These are phyloP conservation scores for Fusarium xyrophilum DNA, from an alignment of 2,329 filamentous ascomycete genomes.

Conservation along the genomic window DNA sequence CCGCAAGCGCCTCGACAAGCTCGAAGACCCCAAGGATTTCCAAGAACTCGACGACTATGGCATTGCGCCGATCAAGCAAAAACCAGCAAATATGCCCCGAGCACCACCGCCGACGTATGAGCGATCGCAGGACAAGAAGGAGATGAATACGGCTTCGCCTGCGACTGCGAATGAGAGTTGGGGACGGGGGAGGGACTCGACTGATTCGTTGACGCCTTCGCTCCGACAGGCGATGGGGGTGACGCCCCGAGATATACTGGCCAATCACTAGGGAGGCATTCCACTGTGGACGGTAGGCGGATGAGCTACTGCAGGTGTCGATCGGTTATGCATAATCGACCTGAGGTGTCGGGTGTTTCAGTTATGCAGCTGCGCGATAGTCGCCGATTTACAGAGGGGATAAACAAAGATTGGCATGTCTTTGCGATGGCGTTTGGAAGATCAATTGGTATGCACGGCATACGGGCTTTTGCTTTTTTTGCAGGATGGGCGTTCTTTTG, in stretches of 20 bases:
- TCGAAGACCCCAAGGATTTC: conserved; percentile 36
- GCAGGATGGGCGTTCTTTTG: conserved; percentile 9
- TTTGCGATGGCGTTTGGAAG: conserved; percentile 19
- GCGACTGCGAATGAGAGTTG: conserved; percentile 6
- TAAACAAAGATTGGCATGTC: not conserved
- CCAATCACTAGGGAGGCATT: conserved; percentile 20
- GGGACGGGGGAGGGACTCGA: conserved; percentile 22
- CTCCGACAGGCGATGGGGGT: conserved; percentile 37
- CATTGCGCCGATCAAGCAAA: conserved; percentile 7
- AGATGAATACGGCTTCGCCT: not conserved
- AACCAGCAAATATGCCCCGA: conserved; percentile 19
- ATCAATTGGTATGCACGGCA: not conserved
- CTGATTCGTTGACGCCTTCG: conserved; percentile 37
- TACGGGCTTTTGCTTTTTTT: conserved; percentile 11
- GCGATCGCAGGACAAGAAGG: conserved; percentile 11
- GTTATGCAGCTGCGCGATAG: not conserved
- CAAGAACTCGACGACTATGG: conserved; percentile 43
- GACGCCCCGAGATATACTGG: conserved; percentile 27
- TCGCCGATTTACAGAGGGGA: not conserved
- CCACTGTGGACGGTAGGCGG: not conserved
- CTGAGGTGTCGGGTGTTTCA: conserved; percentile 5
- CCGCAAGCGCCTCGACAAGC: conserved; percentile 24
- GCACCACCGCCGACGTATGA: conserved; percentile 28
- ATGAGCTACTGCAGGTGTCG: conserved; percentile 23
- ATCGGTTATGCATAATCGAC: conserved; percentile 17